These are phyloP conservation scores for Neurospora sp. DNA, from an alignment of 495 filamentous ascomycete species.

Conservation along the genomic window DNA sequence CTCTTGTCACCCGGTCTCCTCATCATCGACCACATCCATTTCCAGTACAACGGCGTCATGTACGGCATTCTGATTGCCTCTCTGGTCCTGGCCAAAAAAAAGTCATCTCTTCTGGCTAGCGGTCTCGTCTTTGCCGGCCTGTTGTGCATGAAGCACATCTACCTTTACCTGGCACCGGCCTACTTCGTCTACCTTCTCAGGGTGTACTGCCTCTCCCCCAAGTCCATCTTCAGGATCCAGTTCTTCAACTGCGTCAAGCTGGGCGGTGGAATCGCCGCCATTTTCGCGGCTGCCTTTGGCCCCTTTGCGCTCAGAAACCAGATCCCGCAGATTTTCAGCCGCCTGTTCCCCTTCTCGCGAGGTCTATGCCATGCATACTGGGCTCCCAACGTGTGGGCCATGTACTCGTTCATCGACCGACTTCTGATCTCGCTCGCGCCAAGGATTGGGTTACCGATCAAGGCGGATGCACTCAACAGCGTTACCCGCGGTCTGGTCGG, in stretches of 20 bases:
- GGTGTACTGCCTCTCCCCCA: slow-evolving; percentile 75
- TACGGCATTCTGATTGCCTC: slow-evolving; percentile 85
- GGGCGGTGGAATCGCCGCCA: slow-evolving; percentile 54
- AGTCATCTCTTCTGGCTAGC: slow-evolving; percentile 64
- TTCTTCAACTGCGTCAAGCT: slow-evolving; percentile 75
- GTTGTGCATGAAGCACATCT: slow-evolving; percentile 94
- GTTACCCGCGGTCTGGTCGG: slow-evolving; percentile 89
- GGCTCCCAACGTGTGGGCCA: slow-evolving; percentile 95
- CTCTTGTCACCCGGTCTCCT: slow-evolving; percentile 85
- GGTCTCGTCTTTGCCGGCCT: slow-evolving; percentile 75
- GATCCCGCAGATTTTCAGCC: slow-evolving; percentile 71
- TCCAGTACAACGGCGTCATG: slow-evolving; percentile 97
- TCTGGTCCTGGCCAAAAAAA: slow-evolving; percentile 67
- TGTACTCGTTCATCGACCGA: slow-evolving; percentile 88
- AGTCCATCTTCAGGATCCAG: slow-evolving; percentile 63
- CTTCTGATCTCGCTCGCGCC: slow-evolving; percentile 78
- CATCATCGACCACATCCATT: slow-evolving; percentile 98
- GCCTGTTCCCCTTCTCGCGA: slow-evolving; percentile 88
- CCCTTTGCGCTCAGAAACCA: slow-evolving; percentile 81
- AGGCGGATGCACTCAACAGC: slow-evolving; percentile 65
- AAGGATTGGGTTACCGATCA: slow-evolving; percentile 59
- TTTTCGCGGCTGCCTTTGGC: slow-evolving; percentile 81
- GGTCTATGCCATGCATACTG: slow-evolving; percentile 96
- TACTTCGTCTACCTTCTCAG: slow-evolving; percentile 89
- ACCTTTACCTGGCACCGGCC: slow-evolving; percentile 90